Conservation (phyloP, 768 basidiomycete species). For the Udeniomyces megalosporus region DNA sequence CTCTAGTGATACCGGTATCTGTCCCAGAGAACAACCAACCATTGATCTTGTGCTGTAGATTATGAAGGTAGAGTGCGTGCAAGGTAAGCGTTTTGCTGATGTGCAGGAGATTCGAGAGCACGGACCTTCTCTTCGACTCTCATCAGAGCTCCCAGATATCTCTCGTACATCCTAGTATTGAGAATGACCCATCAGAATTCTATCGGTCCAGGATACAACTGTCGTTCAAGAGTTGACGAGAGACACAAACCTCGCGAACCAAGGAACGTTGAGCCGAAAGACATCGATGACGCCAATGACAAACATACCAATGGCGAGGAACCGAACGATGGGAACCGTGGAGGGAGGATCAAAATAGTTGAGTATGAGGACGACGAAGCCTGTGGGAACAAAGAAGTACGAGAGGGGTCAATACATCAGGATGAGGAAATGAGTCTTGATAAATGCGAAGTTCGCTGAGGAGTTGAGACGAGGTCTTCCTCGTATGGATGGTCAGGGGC, state of each 20-base stretch:
- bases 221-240: no score
- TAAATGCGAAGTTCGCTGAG: no score
- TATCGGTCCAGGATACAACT: no score
- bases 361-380: not conserved
- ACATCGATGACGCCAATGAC: constrained; percentile 59
- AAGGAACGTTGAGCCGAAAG: constrained; percentile 48
- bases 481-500: no score
- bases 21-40: constrained; percentile 28
- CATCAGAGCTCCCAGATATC: constrained; percentile 2
- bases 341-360: not conserved
- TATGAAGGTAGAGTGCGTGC: not conserved
- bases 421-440: no score
- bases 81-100: not conserved
- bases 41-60: constrained; percentile 47
- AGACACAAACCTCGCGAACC: constrained; percentile 36
- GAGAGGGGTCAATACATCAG: no score
- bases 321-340: no score
- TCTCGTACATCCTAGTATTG: constrained; percentile 2
- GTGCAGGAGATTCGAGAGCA: not conserved
- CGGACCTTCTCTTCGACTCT: constrained; percentile 5
- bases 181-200: no score
- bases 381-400: no score
- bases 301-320: constrained; percentile 18
- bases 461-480: no score
- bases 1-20: no score